phyloP scores from a whole-genome alignment of 108 stramenopile genomes.

The Skeletonema tropicum region DNA sequence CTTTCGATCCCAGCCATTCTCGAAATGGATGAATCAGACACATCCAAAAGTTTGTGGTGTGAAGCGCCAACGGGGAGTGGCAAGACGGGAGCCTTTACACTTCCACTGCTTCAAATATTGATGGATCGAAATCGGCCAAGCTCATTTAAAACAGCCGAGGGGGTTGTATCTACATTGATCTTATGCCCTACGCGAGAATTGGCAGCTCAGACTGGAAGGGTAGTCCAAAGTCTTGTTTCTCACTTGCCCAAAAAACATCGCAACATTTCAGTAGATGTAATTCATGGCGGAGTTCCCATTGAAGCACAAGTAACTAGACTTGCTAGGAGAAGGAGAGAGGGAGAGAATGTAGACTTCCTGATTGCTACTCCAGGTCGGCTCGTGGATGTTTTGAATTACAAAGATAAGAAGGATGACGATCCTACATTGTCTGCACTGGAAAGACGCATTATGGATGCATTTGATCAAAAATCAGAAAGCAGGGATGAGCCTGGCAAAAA shows the following conservation, averaged over 20 bases:
- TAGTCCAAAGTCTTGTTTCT: constrained; percentile 52
- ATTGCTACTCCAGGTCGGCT: constrained; percentile 97
- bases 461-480: constrained; percentile 43
- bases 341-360: constrained; percentile 73
- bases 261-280: constrained; percentile 38
- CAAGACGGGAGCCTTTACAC: constrained; percentile 89
- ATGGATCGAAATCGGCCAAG: constrained; percentile 32
- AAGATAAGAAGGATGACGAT: constrained; percentile 38
- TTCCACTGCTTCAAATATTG: constrained; percentile 86
- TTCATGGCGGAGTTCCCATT: constrained; percentile 70
- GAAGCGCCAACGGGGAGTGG: constrained; percentile 77
- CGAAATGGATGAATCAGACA: constrained; percentile 24
- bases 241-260: constrained; percentile 32
- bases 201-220: constrained; percentile 81
- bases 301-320: constrained; percentile 62
- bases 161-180: constrained; percentile 64
- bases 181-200: constrained; percentile 95
- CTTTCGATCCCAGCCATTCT: constrained; percentile 75
- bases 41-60: constrained; percentile 60
- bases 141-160: constrained; percentile 9
- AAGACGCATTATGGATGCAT: constrained; percentile 61
- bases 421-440: constrained; percentile 59
- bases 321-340: constrained; percentile 42
- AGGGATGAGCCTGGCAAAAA: constrained; percentile 28
- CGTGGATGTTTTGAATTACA: constrained; percentile 85